Percentiles rank a stretch among this genome's conserved stretches.
Conservation (phyloP, 1,284 basidiomycete species). For the Cutaneotrichosporon mucoides region DNA sequence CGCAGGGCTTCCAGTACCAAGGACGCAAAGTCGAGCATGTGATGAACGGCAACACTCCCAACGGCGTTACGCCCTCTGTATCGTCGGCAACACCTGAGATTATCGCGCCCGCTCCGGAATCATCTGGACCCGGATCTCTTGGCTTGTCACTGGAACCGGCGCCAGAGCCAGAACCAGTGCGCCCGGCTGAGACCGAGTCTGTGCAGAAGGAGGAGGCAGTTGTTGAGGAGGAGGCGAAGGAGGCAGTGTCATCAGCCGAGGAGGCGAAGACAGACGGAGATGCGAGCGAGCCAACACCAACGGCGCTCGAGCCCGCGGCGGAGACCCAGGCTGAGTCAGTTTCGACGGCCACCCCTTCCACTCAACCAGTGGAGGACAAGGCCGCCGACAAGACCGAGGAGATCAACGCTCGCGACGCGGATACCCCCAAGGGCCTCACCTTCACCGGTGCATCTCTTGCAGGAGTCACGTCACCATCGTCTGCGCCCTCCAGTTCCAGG, state of each 20-base stretch:
- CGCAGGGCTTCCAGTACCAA: slow-evolving; percentile 37
- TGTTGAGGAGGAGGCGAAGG: background rate
- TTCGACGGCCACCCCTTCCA: too few species aligned
- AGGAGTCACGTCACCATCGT: slow-evolving; percentile 7
- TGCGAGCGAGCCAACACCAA: background rate
- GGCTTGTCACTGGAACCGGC: slow-evolving; percentile 19
- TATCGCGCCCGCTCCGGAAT: slow-evolving; percentile 7
- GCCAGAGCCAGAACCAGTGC: background rate
- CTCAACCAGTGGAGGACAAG: background rate
- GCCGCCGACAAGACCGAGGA: background rate
- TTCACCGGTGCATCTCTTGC: slow-evolving; percentile 15
- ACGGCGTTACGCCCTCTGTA: slow-evolving; percentile 3
- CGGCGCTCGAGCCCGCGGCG: background rate
- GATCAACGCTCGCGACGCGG: too few species aligned
- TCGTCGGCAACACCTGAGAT: slow-evolving; percentile 6
- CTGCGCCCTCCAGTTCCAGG: background rate
- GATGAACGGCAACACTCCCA: slow-evolving; percentile 3
- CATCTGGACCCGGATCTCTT: slow-evolving; percentile 8
- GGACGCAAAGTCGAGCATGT: slow-evolving; percentile 6
- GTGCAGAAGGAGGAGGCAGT: background rate
- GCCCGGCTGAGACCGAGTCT: background rate
- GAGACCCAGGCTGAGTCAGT: background rate
- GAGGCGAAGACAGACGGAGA: background rate
- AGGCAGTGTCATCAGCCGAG: background rate
- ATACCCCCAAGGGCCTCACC: slow-evolving; percentile 1